Conservation (phyloP, 108 stramenopile genomes). For the Pseudonitzschia multistriata region DNA sequence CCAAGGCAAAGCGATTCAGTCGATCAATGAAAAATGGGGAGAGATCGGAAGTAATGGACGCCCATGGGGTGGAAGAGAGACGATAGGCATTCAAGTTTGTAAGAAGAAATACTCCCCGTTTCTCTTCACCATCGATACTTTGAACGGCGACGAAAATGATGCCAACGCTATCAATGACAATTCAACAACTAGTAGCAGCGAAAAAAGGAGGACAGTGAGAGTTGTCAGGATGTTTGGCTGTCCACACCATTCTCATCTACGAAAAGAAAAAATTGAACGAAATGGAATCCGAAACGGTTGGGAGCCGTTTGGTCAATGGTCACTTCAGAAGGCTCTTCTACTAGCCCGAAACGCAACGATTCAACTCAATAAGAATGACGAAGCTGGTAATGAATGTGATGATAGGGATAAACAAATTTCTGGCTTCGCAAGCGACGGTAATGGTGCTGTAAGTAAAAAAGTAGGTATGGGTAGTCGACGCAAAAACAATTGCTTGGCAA, state of each 20-base stretch:
- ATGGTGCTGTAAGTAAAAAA: not conserved
- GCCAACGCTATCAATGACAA: constrained; percentile 7
- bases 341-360: constrained; percentile 54
- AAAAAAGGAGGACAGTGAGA: constrained; percentile 32
- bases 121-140: constrained; percentile 40
- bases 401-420: constrained; percentile 5
- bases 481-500: constrained; percentile 17
- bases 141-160: constrained; percentile 19
- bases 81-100: constrained; percentile 82
- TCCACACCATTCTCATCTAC: constrained; percentile 54
- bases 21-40: constrained; percentile 78
- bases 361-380: constrained; percentile 26
- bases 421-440: not conserved
- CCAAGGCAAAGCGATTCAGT: constrained; percentile 80
- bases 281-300: constrained; percentile 76
- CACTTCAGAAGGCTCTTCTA: constrained; percentile 64
- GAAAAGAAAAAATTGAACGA: constrained; percentile 58
- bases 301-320: constrained; percentile 90
- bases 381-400: constrained; percentile 1
- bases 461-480: constrained; percentile 6
- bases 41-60: not conserved
- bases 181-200: not conserved
- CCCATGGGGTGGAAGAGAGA: constrained; percentile 60
- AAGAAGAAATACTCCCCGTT: constrained; percentile 90
- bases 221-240: constrained; percentile 87